A percentile compares a stretch with the other conserved stretches of the same genome.
These are phyloP conservation scores for Psidium friedrichsthalianum DNA, from an alignment of 345 rosid genomes.

Conservation along the genomic window DNA sequence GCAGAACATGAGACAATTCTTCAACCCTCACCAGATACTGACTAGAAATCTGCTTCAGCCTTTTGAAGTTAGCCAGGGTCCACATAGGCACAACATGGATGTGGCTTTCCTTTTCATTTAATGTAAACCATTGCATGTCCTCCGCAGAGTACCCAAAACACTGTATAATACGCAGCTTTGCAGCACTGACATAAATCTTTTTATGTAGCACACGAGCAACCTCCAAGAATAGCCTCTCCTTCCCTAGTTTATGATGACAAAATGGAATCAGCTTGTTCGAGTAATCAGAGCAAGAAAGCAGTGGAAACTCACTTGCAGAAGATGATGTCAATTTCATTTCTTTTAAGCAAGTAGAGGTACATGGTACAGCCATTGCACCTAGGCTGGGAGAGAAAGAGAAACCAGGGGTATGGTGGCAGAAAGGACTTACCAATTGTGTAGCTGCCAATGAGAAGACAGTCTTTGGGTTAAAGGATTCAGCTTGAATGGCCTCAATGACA, in stretches of 20 bases:
- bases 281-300: neutral
- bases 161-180: slow-evolving; percentile 60
- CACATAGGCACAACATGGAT: slow-evolving; percentile 94
- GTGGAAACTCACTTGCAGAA: neutral
- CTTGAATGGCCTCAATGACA: slow-evolving; percentile 93
- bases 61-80: slow-evolving; percentile 93
- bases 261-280: neutral
- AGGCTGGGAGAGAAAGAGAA: neutral
- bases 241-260: slow-evolving; percentile 30
- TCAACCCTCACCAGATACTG: slow-evolving; percentile 55
- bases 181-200: slow-evolving; percentile 58
- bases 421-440: slow-evolving; percentile 67
- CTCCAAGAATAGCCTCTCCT: slow-evolving; percentile 91
- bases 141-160: slow-evolving; percentile 68
- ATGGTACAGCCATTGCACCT: neutral
- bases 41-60: slow-evolving; percentile 65
- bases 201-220: slow-evolving; percentile 66
- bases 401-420: neutral
- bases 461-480: slow-evolving; percentile 80
- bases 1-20: neutral
- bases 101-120: slow-evolving; percentile 76
- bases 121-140: slow-evolving; percentile 85
- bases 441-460: slow-evolving; percentile 90
- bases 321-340: neutral
- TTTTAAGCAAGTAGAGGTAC: neutral